Base-by-base conservation (phyloP, 2,329 filamentous ascomycete species). In the Microcera coccophila region DNA sequence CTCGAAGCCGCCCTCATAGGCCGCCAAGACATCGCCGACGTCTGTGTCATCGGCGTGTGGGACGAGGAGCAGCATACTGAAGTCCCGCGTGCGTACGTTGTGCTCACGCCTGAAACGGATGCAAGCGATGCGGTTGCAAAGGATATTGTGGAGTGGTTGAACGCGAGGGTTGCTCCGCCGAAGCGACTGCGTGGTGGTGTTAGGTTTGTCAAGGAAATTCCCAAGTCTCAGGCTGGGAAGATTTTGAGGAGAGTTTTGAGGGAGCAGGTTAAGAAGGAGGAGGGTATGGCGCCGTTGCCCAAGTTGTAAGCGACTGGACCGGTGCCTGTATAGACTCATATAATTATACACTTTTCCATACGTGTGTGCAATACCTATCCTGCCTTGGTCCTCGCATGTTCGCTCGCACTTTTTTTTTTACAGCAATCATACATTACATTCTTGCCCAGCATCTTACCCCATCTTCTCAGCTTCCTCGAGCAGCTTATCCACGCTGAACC, bases 391-490 rank as follows among this genome's bases (percentile, higher is more conserved):
- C n/a, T n/a, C n/a, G n/a, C n/a, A n/a, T n/a, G n/a, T n/a, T n/a
- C n/a, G n/a, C n/a, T n/a, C n/a, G n/a, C n/a, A n/a, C n/a, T n/a
- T n/a, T n/a, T n/a, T n/a, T n/a, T n/a, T n/a, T n/a, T n/a, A n/a
- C n/a, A n/a, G n/a, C n/a, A n/a, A n/a, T n/a, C n/a, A n/a, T n/a
- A n/a, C n/a, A n/a, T n/a, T n/a, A n/a, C n/a, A n/a, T n/a, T n/a
- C n/a, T n/a, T n/a, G n/a, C n/a, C n/a, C n/a, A n/a, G n/a, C n/a
- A n/a, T n/a, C 15, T 61, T 62, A 81, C 39, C 70, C 77, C 61
- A 94, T 70, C 67, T 82, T 88, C 76, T 97, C 90, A 1, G 88
- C 84, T 73, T 97, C 91, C 53, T 94, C 88, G 48, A 98, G 67
- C 60, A 98, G 64, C 65, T 84, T 82, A 64, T 96, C 87, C 5